A percentile compares a stretch with the other conserved stretches of the same genome.
phyloP scores from a whole-genome alignment of 257 asterid genomes.

The Solanum chaucha region DNA sequence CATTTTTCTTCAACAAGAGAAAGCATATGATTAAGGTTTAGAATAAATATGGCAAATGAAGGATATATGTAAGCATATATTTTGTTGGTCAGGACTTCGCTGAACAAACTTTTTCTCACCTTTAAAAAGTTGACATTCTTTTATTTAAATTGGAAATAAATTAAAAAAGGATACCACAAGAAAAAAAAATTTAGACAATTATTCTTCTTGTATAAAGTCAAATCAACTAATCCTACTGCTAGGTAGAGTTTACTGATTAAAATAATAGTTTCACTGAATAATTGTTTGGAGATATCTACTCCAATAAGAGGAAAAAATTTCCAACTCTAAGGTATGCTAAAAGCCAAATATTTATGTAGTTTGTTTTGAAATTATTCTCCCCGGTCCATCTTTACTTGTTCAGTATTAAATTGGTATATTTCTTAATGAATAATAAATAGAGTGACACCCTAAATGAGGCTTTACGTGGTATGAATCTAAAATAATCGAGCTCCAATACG shows the following conservation, averaged over 20 bases:
- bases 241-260: background rate
- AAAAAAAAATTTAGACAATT: background rate
- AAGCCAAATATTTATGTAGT: background rate
- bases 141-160: background rate
- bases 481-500: fast-evolving
- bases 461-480: fast-evolving
- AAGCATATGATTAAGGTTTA: background rate
- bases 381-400: too few species aligned
- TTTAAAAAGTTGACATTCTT: background rate
- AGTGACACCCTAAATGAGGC: fast-evolving
- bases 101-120: background rate
- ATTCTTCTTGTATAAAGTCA: background rate
- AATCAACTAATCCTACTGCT: background rate
- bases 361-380: background rate
- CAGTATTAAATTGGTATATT: fast-evolving
- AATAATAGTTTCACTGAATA: background rate
- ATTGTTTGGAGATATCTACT: background rate
- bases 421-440: fast-evolving
- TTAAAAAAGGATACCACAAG: background rate
- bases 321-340: background rate
- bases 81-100: background rate
- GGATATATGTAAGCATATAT: background rate
- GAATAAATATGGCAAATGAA: background rate
- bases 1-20: background rate
- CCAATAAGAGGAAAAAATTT: background rate